Evolutionary conservation across 1,284 basidiomycete species (phyloP), one percentile per base, ranked within the genome.

Genomic region (Ustilago hordei): DNA sequence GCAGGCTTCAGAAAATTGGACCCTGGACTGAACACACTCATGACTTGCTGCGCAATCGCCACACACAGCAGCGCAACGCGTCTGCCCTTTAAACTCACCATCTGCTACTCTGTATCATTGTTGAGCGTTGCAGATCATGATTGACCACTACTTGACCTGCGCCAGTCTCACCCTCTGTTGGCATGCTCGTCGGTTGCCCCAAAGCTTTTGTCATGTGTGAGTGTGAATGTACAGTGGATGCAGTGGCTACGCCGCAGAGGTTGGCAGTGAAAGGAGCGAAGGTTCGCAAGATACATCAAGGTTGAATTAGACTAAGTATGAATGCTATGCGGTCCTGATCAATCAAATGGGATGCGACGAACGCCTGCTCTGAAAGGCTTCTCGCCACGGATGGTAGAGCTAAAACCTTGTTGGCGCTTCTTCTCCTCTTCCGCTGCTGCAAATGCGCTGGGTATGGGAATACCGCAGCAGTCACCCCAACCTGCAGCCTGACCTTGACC

Each of bases 401-500:
- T 73, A 47, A 70, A 65, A 8, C 67, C 69, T 47, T 65, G 66
- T 47, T 63, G 63, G 17, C 63, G 70, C 53, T 75, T 70, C 68
- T 66, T 78, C 19, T 74, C 79, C 55, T 80, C 77, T 57, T 85
- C 67, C 2, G 86, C 86, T 12, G 87, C 87, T n/a, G 87, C 87
- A 69, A 87, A 87, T n/a, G 80, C 87, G 47, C 82, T 83, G 5
- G 87, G 87, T 41, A 88, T 87, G 11, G 86, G 82, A 23, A 88
- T 88, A 8, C 87, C 87, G 60, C 87, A 88, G 77, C 87, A 98
- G 84, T 98, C 95, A n/a, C 94, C 95, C 90, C 95, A 98, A 2
- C 88, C 88, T 9, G 84, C 82, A 15, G 83, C 82, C 56, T 84
- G 84, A 23, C 84, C 84, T 72, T 91, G 91, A 6, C 87, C 88